Base-by-base conservation (phyloP, 2,329 filamentous ascomycete genomes). In the Botrytis paeoniae region DNA sequence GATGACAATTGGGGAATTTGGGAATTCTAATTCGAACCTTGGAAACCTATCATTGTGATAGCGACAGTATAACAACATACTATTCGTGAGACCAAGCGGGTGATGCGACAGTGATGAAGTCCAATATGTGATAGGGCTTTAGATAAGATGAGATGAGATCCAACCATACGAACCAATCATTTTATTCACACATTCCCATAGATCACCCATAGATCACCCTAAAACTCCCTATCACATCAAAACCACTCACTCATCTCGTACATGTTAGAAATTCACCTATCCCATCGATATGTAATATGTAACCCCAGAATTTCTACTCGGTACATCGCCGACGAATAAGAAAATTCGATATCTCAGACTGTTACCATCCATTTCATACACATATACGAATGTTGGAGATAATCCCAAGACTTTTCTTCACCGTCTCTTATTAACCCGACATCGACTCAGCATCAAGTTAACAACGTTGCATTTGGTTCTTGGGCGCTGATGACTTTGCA, bases 101-200 rank as follows among this genome's bases (percentile, higher is more conserved):
- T 35, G 64, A 68, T 68, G 64, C 48, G 48, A 68, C 48, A 4
- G 35, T 57, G 25, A 68, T 22, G 64, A 14, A 35, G 48, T 54
- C 25, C 25, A 41, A 29, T 54, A 57, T 68, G n/a, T 54, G 35
- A 68, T 57, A 41, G 48, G 45, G 65, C 48, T 68, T 41, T 8
- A 57, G 65, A 68, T 68, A 68, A 68, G 65, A 68, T 68, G 48
- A 68, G 65, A 68, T 68, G 65, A 68, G 65, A 68, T 68, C 25
- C 9, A 41, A 41, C 22, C 37, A 54, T 57, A 8, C 2, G 25
- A 41, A 39, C 48, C 65, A 68, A 68, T 66, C 43, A 51, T n/a
- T 35, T 20, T 8, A 48, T 14, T 10, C 63, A 48, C 41, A 60
- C 20, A 35, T 60, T 60, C 35, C 35, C 25, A n/a, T 39, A 18